These are phyloP conservation scores for Acephala macrosclerotiorum DNA, from an alignment of 2,329 filamentous ascomycete species.

Conservation along the genomic window DNA sequence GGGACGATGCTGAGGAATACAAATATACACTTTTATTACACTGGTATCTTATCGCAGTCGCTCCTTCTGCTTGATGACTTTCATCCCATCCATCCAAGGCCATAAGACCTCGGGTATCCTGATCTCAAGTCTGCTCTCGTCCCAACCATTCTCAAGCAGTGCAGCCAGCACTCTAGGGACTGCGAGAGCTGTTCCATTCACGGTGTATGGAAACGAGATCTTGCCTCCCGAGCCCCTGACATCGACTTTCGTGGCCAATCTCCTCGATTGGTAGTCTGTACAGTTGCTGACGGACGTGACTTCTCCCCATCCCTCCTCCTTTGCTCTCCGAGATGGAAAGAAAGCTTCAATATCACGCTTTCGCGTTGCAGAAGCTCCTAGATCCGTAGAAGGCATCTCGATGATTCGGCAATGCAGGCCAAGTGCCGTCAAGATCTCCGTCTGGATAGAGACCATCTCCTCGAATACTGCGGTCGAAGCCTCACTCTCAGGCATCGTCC, in stretches of 20 bases:
- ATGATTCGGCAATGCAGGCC: constrained; percentile 87
- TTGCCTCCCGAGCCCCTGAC: constrained; percentile 56
- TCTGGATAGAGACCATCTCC: constrained; percentile 88
- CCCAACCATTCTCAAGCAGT: constrained; percentile 89
- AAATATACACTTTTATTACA: neutral
- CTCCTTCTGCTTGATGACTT: constrained; percentile 57
- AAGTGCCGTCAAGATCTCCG: constrained; percentile 78
- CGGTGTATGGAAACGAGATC: constrained; percentile 81
- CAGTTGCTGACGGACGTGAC: constrained; percentile 91
- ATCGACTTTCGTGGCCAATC: constrained; percentile 78
- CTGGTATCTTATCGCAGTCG: neutral
- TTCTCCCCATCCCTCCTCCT: constrained; percentile 85
- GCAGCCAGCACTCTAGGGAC: constrained; percentile 90
- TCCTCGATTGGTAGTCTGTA: constrained; percentile 90
- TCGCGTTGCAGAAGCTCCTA: constrained; percentile 85
- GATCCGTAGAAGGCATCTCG: constrained; percentile 89
- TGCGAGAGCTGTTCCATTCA: constrained; percentile 93
- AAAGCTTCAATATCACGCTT: constrained; percentile 95
- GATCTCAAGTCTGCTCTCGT: constrained; percentile 72
- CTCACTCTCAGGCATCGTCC: constrained; percentile 69
- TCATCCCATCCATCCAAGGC: constrained; percentile 82
- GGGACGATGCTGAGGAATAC: neutral
- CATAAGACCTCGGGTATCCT: constrained; percentile 80
- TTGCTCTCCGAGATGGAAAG: constrained; percentile 79
- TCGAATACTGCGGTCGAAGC: constrained; percentile 70